Evolutionary conservation across 495 filamentous ascomycete species (phyloP).

Genomic region (Hypoxylon fragiforme): DNA sequence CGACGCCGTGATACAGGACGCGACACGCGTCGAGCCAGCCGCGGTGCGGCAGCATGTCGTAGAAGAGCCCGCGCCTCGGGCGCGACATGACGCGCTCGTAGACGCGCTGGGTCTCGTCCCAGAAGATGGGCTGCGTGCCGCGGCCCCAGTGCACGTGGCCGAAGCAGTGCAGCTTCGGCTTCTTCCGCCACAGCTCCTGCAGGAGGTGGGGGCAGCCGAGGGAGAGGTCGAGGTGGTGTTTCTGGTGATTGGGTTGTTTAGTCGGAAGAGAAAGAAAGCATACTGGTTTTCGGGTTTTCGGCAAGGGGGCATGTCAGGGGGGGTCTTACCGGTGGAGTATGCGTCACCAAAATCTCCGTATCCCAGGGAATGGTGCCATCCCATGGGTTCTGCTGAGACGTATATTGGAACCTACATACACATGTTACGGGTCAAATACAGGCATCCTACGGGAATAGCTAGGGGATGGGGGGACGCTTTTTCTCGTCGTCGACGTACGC

Average conservation of each 20-base stretch:
- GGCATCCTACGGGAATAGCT: too few relatives aligned
- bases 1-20: conserved; percentile 64
- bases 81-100: conserved; percentile 68
- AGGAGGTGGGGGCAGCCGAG: conserved; percentile 78
- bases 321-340: conserved; percentile 58
- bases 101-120: conserved; percentile 71
- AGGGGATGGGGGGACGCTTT: too few relatives aligned
- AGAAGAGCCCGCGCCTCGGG: conserved; percentile 50
- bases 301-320: background rate
- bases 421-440: too few relatives aligned
- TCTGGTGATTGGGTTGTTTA: too few relatives aligned
- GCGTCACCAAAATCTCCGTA: conserved; percentile 84
- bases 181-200: conserved; percentile 75
- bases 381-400: conserved; percentile 49
- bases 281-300: too few relatives aligned
- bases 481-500: conserved; percentile 51
- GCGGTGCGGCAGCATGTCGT: conserved; percentile 50
- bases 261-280: too few relatives aligned
- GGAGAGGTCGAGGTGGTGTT: conserved; percentile 74
- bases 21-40: conserved; percentile 66
- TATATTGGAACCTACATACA: conserved; percentile 53
- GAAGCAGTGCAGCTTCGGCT: conserved; percentile 81
- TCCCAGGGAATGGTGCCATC: conserved; percentile 62
- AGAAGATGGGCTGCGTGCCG: conserved; percentile 69
- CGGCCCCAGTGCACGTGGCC: conserved; percentile 82